Base-by-base conservation (phyloP, 441 rosid genomes). In the Adansonia gregorii region DNA sequence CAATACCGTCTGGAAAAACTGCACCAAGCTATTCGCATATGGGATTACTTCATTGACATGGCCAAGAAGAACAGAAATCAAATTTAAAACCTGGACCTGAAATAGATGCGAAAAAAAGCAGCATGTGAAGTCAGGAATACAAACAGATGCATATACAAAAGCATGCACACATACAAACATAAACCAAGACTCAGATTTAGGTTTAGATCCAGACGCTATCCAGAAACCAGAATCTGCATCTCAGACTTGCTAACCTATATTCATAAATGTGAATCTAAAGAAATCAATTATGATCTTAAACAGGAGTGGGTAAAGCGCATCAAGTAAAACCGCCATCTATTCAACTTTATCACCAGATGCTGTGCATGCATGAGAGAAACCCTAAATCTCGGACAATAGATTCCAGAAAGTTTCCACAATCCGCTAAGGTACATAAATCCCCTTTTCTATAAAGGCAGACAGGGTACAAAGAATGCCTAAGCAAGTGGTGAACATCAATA, bases 41-140 rank as follows among this genome's bases (percentile, higher is more conserved):
- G 99, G 97, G 83, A 89, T 66, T 81, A 97, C 89, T 88, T 89
- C 93, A 56, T 83, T 85, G 79, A 91, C 93, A 75, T 91, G 95
- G 20, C 94, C 98, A 56, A 94, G 87, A 39, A 97, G 95, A 82
- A 90, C 89, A 72, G 99, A 93, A 78, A 94, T 93, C 86, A 97
- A 89, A 86, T 97, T 90, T 86, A 97, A 85, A 85, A 94, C 88
- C 89, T 94, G 99, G 87, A 97, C 98, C 99, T 97, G 98, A 71
- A 87, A 85, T 70, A 19, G 17, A 78, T 73, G 56, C 11, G 73
- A 46, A 27, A 63, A 59, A 77, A 31, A 48, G 35, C 46, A 55
- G 10, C 66, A 10, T 59, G 20, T 4, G 39, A 41, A 11, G 19
- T 70, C 27, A 58, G 59, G 54, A 41, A 55, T 75, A 14, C 4